Evolutionary conservation across 371 early-diverging fungal genomes (phyloP).

Genomic region (Rhizopus delemar): DNA sequence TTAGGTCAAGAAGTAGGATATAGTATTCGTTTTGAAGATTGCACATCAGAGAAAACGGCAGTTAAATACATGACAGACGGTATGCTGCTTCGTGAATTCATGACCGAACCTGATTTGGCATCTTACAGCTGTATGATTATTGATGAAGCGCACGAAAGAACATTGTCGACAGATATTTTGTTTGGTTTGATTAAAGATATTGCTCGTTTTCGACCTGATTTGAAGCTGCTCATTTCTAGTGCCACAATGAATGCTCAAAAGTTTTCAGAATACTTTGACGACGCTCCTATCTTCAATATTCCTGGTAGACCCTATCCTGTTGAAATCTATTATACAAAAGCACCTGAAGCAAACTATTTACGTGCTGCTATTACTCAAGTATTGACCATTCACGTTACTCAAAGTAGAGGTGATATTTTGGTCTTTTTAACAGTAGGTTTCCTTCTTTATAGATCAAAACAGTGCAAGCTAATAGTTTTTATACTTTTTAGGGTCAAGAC

Average conservation of each 20-base stretch:
- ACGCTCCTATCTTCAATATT: constrained; percentile 92
- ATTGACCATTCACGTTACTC: constrained; percentile 93
- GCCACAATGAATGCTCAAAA: constrained; percentile 98
- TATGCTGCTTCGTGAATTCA: constrained; percentile 97
- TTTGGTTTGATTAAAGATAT: constrained; percentile 98
- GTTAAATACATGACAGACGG: constrained; percentile 99
- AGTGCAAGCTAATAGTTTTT: neutral
- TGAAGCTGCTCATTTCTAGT: constrained; percentile 97
- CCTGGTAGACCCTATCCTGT: constrained; percentile 95
- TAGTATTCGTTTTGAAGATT: constrained; percentile 98
- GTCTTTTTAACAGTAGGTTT: constrained; percentile 89
- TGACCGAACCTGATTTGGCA: constrained; percentile 95
- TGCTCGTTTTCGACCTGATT: constrained; percentile 88
- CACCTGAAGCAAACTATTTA: constrained; percentile 97
- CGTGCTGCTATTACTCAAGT: constrained; percentile 93
- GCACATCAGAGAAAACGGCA: constrained; percentile 91
- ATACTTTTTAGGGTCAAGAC: constrained; percentile 81
- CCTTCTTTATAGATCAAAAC: neutral
- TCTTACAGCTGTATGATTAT: constrained; percentile 94
- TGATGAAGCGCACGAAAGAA: constrained; percentile 99
- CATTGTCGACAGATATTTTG: constrained; percentile 96
- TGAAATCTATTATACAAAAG: constrained; percentile 92
- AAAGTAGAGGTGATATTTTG: constrained; percentile 92
- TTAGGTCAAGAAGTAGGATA: constrained; percentile 96
- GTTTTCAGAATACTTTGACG: constrained; percentile 94